These are phyloP conservation scores for Termitomyces sp. DNA, from an alignment of 1,284 basidiomycete species.

Conservation along the genomic window DNA sequence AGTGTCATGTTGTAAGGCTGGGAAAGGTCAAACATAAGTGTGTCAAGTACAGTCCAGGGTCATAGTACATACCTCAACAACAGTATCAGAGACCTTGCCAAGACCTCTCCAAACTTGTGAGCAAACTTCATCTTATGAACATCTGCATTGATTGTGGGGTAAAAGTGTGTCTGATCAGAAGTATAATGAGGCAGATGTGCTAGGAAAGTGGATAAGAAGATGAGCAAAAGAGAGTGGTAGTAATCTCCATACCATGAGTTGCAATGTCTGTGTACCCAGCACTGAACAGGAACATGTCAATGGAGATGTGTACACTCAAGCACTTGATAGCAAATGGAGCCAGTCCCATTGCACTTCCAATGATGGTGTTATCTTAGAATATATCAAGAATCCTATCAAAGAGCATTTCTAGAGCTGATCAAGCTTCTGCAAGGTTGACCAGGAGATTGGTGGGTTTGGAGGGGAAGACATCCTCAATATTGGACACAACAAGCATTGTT, in stretches of 20 bases:
- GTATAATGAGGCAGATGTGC: slow-evolving; percentile 96
- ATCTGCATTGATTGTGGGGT: slow-evolving; percentile 95
- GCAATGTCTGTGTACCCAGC: slow-evolving; percentile 94
- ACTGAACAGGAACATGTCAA: slow-evolving; percentile 99
- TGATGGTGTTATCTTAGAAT: slow-evolving; percentile 91
- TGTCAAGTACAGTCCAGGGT: neutral
- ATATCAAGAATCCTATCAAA: slow-evolving; percentile 87
- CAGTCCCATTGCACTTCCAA: slow-evolving; percentile 94
- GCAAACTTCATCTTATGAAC: slow-evolving; percentile 98
- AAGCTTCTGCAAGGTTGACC: slow-evolving; percentile 87
- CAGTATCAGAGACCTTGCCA: slow-evolving; percentile 95
- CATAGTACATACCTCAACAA: slow-evolving; percentile 69
- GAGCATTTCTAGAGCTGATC: slow-evolving; percentile 78
- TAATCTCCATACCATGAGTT: slow-evolving; percentile 59
- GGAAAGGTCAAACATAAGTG: slow-evolving; percentile 9
- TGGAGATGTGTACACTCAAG: slow-evolving; percentile 93
- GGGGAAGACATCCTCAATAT: slow-evolving; percentile 95
- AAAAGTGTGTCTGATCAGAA: slow-evolving; percentile 97
- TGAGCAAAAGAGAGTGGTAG: neutral
- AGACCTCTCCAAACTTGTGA: slow-evolving; percentile 90
- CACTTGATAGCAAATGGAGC: slow-evolving; percentile 97
- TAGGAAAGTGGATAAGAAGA: slow-evolving; percentile 26
- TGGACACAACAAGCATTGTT: slow-evolving; percentile 95
- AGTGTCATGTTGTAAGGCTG: slow-evolving; percentile 93
- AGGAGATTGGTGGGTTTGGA: slow-evolving; percentile 95